These are phyloP conservation scores for Boletus mariae DNA, from an alignment of 1,284 basidiomycete genomes.

Conservation along the genomic window DNA sequence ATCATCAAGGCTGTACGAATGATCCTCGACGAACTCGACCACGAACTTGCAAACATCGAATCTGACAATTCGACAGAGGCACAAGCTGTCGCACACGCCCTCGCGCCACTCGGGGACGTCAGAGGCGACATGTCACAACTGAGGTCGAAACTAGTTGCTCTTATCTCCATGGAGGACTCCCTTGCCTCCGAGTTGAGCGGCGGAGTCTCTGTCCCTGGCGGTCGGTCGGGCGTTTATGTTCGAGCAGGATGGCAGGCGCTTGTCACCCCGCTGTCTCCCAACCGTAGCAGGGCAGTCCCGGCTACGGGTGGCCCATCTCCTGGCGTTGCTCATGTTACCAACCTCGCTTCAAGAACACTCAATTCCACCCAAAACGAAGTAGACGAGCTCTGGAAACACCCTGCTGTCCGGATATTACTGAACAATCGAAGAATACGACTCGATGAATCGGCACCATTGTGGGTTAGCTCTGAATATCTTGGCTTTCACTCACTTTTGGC, in stretches of 20 bases:
- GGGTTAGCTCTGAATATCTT: conserved; percentile 23
- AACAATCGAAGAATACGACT: conserved; percentile 57
- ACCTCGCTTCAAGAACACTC: conserved; percentile 55
- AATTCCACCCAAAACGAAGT: conserved; percentile 48
- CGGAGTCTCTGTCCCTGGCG: conserved; percentile 55
- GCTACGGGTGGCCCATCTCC: conserved; percentile 34
- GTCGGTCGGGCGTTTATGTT: conserved; percentile 59
- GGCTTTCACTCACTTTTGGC: conserved; percentile 7
- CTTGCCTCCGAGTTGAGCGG: conserved; percentile 66
- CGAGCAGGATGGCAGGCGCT: conserved; percentile 65
- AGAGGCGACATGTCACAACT: conserved; percentile 48
- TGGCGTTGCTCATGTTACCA: conserved; percentile 41
- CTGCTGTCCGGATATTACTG: conserved; percentile 55
- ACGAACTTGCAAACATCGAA: conserved; percentile 42
- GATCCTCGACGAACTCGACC: conserved; percentile 70
- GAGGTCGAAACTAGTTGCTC: conserved; percentile 54
- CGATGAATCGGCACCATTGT: conserved; percentile 77
- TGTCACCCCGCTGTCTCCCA: conserved; percentile 41
- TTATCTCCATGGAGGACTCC: conserved; percentile 63
- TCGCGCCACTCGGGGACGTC: conserved; percentile 34
- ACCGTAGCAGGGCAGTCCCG: conserved; percentile 40
- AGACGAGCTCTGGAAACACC: conserved; percentile 63
- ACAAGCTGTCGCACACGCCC: conserved; percentile 30
- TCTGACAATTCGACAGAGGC: conserved; percentile 29
- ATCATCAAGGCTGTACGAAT: conserved; percentile 73